Evolutionary conservation across 208 protist species (phyloP), one percentile per base, ranked within the genome.

Genomic region (Trypanosoma cruzi): DNA sequence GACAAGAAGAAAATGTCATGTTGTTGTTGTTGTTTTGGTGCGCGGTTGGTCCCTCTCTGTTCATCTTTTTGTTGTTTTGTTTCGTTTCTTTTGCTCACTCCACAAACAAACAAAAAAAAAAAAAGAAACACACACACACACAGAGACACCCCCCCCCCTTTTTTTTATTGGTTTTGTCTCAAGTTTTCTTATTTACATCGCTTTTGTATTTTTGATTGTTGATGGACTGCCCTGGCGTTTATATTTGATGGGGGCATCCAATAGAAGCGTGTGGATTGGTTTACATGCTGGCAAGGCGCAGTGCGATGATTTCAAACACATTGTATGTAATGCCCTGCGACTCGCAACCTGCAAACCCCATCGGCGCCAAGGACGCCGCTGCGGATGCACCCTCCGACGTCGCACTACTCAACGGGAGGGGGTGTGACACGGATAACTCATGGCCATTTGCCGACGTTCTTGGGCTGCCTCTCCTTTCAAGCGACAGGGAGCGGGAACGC

Each of bases 281-380:
- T 40, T 67, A 73, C 68, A 73, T 67, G 34, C 68, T 61, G n/a
- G 60, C 68, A 16, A 73, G 68, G 28, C 60, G 68, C 20, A 73
- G 68, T 2, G 68, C 68, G 31, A 73, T 73, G 40, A 73, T 50
- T 40, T 73, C 68, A 73, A 73, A 73, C 20, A 73, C 40, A 24
- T 54, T n/a, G 52, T 73, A 73, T 20, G 59, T 50, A 22, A 73
- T 67, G 4, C 52, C 36, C 34, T 59, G 36, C 37, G 24, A 34
- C 24, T 50, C 63, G 6, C 24, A 42, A 10, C 29, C 63, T 50
- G 32, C 32, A 0, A 66, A 37, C 20, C 22, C 34, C 37, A 7
- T 24, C 32, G 34, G 8, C 49, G 29, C 7, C 18, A 1, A 26
- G 16, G 22, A 10, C 24, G 22, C 0, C 31, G 22, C 7, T 6